Percentiles rank a stretch among this genome's conserved stretches.
phyloP scores from a whole-genome alignment of 345 rosid species.

The Populus alba region DNA sequence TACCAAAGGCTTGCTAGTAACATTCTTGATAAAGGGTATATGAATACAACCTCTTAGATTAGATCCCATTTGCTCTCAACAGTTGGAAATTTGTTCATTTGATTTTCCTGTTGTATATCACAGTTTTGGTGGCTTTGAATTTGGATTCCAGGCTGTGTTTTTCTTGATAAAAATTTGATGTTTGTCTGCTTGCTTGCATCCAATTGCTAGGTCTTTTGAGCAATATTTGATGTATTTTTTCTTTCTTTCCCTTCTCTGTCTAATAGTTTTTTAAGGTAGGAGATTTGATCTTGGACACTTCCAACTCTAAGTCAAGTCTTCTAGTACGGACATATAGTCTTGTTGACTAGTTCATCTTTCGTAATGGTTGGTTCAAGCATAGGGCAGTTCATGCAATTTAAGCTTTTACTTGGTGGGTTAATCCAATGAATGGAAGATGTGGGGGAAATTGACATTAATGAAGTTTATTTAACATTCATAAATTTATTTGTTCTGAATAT shows the following conservation, averaged over 20 bases:
- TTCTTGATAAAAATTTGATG: not conserved
- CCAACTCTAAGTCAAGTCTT: not conserved
- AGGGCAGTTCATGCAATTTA: not conserved
- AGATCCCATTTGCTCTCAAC: not conserved
- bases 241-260: not conserved
- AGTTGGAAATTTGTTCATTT: conserved; percentile 11
- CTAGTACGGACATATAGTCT: not conserved
- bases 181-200: not conserved
- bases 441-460: no score
- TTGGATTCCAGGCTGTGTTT: not conserved
- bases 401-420: not conserved
- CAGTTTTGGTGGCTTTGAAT: conserved; percentile 1
- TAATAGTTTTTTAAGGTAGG: not conserved
- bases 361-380: not conserved
- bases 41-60: not conserved
- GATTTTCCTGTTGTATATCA: not conserved
- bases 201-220: not conserved
- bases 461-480: no score
- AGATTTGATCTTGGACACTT: not conserved
- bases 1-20: not conserved
- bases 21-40: not conserved
- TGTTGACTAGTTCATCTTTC: not conserved
- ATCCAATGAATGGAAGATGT: no score
- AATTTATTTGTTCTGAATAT: no score
- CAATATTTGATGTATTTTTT: not conserved